Evolutionary conservation across 78 protist species (phyloP).

Genomic region (Dictyostelium firmibasis): DNA sequence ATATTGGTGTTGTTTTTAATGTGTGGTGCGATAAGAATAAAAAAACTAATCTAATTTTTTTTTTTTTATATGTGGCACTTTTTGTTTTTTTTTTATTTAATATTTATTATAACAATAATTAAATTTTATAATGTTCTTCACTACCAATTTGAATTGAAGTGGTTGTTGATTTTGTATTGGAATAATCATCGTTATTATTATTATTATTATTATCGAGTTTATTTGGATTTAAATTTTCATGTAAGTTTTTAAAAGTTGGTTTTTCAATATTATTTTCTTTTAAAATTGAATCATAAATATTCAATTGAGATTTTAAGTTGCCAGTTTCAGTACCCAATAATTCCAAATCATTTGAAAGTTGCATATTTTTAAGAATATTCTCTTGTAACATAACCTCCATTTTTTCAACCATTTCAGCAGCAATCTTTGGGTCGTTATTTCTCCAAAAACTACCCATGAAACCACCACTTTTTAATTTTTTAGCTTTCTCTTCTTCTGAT

Average conservation of each 20-base stretch:
- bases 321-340: slow-evolving; percentile 5
- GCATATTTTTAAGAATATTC: slow-evolving; percentile 52
- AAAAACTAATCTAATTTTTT: too few species aligned
- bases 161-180: not conserved
- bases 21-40: too few species aligned
- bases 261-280: slow-evolving; percentile 12
- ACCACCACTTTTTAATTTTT: slow-evolving; percentile 63
- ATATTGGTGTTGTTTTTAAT: too few species aligned
- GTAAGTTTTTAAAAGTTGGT: not conserved
- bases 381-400: slow-evolving; percentile 74
- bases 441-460: slow-evolving; percentile 53
- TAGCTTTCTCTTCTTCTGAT: slow-evolving; percentile 39
- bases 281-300: not conserved
- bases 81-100: not conserved
- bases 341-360: slow-evolving; percentile 44
- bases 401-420: slow-evolving; percentile 71
- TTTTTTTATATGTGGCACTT: too few species aligned
- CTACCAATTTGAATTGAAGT: not conserved
- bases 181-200: too few species aligned
- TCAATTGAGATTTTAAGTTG: slow-evolving; percentile 9
- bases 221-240: not conserved
- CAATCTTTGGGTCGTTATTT: slow-evolving; percentile 58
- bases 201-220: too few species aligned
- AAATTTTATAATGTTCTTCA: not conserved
- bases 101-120: not conserved